Evolutionary conservation across 2,329 filamentous ascomycete genomes (phyloP).

Genomic region (Cladosporium halotolerans): DNA sequence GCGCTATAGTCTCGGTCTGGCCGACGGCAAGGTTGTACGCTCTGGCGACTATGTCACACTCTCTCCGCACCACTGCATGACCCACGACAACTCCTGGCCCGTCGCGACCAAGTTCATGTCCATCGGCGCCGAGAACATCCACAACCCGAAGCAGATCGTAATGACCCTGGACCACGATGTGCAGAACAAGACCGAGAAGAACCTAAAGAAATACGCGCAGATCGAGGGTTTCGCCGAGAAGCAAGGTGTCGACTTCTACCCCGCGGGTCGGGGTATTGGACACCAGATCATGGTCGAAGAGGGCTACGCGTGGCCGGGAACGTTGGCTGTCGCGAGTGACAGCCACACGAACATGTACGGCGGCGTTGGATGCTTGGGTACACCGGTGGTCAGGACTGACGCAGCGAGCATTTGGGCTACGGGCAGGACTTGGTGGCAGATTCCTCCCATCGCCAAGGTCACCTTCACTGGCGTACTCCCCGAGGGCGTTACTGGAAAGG

Average conservation of each 20-base stretch:
- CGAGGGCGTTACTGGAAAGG: conserved; percentile 80
- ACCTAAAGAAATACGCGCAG: conserved; percentile 73
- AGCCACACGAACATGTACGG: conserved; percentile 80
- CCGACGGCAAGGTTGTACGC: conserved; percentile 67
- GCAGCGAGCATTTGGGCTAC: conserved; percentile 83
- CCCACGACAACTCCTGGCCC: conserved; percentile 77
- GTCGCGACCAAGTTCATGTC: conserved; percentile 75
- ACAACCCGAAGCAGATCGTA: conserved; percentile 67
- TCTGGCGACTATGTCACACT: conserved; percentile 80
- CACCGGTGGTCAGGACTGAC: conserved; percentile 79
- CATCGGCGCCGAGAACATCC: conserved; percentile 69
- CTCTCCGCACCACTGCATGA: conserved; percentile 68
- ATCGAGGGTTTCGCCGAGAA: conserved; percentile 76
- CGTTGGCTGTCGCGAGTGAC: conserved; percentile 71
- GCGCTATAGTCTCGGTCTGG: conserved; percentile 67
- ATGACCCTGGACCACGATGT: conserved; percentile 86
- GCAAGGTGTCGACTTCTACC: conserved; percentile 73
- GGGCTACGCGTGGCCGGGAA: conserved; percentile 78
- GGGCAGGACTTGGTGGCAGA: conserved; percentile 77
- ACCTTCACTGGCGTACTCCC: conserved; percentile 71
- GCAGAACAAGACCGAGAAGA: conserved; percentile 71
- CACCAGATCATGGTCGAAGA: conserved; percentile 92
- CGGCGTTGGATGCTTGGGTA: conserved; percentile 69
- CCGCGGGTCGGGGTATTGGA: conserved; percentile 73
- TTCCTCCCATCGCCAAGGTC: conserved; percentile 76